These are phyloP conservation scores for Candolleomyces efflorescens DNA, from an alignment of 768 basidiomycete species.

Conservation along the genomic window DNA sequence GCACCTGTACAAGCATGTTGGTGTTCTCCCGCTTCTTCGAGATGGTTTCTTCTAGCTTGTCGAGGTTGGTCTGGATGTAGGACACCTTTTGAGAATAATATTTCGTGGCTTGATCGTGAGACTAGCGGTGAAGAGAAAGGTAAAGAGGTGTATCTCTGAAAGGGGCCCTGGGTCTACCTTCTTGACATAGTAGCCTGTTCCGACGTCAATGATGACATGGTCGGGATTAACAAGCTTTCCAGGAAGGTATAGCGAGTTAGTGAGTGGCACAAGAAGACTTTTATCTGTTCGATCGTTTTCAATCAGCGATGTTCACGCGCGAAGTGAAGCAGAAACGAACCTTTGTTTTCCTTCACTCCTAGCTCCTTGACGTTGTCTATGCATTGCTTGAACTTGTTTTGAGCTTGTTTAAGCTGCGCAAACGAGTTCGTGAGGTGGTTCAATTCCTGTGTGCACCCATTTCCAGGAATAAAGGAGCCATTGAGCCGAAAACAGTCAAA, in stretches of 20 bases:
- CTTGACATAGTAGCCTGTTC: slow-evolving; percentile 94
- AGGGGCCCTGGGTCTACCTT: slow-evolving; percentile 55
- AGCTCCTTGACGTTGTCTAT: slow-evolving; percentile 69
- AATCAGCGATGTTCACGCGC: neutral
- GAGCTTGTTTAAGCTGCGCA: slow-evolving; percentile 87
- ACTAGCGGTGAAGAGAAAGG: slow-evolving; percentile 38
- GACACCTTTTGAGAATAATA: slow-evolving; percentile 81
- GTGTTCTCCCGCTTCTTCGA: slow-evolving; percentile 89
- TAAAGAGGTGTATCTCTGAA: neutral
- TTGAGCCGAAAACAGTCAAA: slow-evolving; percentile 3
- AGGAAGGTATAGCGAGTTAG: slow-evolving; percentile 93
- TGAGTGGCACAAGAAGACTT: slow-evolving; percentile 87
- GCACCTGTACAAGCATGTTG: slow-evolving; percentile 64
- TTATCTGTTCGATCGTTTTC: slow-evolving; percentile 49
- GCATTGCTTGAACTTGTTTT: slow-evolving; percentile 87
- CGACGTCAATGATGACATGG: slow-evolving; percentile 91
- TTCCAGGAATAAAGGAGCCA: neutral
- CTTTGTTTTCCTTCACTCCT: slow-evolving; percentile 59
- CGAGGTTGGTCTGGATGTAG: slow-evolving; percentile 79
- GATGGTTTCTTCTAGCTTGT: slow-evolving; percentile 84
- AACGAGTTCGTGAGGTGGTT: slow-evolving; percentile 90
- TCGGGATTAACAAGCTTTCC: slow-evolving; percentile 81
- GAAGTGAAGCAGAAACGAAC: slow-evolving; percentile 26
- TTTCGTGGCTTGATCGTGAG: slow-evolving; percentile 71
- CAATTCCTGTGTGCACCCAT: slow-evolving; percentile 61